Base-by-base conservation (phyloP, 176 grass and related monocot species). In the Alloteropsis semialata region DNA sequence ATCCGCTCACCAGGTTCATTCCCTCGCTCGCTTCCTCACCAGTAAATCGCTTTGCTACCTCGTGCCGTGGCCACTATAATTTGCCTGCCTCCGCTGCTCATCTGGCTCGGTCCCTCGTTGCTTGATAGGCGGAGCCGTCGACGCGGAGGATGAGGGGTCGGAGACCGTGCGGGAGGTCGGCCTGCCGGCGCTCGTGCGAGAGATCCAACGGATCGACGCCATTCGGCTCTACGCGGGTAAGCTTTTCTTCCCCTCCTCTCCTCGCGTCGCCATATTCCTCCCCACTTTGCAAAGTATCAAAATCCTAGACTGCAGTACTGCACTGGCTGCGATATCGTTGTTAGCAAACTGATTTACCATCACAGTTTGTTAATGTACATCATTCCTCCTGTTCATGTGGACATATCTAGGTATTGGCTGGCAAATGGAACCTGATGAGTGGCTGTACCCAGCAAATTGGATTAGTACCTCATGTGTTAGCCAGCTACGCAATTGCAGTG, bases 171-270 rank as follows among this genome's bases (percentile, higher is more conserved):
- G 28, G 24, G 25, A 58, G 0, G 43, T 28, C 24, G 78, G 67
- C 12, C 54, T 94, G 2, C 82, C 87, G 36, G 67, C 84, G 65
- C 78, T 92, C 14, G 85, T 71, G 39, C 76, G 68, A 28, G 89
- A 92, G 77, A 84, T 94, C 85, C 73, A 81, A 58, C 74, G 89
- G 74, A 94, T 94, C 30, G 87, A 90, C 62, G 80, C 81, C 43
- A 82, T 94, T 87, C 89, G 92, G 10, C 71, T 73, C 41, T 94
- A 94, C 68, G 87, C 87, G 11, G 92, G 92, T 94, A 65, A 88
- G 71, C 50, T 17, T 77, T 46, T 53, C 16, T 59, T 75, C 41
- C 15, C 46, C 66, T 58, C 55, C 55, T 27, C 39, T 9, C 39
- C 39, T 42, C 39, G 8, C 6, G n/a, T 78, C 27, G 3, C 29